Conservation (phyloP, 352 stramenopile genomes). For the Elongisporangium senticosum region DNA sequence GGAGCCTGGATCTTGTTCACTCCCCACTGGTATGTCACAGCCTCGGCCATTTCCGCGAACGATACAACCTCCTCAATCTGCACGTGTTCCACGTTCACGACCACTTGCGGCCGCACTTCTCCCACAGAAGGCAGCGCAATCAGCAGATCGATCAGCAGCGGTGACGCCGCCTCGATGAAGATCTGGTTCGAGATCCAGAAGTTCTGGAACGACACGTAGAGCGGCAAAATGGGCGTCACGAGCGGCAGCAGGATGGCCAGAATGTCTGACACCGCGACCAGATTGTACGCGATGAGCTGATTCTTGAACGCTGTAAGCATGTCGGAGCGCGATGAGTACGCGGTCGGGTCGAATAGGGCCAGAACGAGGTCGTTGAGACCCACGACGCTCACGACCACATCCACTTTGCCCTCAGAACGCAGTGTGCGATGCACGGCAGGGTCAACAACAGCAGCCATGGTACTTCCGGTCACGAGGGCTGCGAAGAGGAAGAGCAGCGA, state of each 20-base stretch:
- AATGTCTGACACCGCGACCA: constrained; percentile 4
- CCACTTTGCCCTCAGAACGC: constrained; percentile 13
- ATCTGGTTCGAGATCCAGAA: constrained; percentile 39
- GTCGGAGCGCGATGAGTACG: constrained; percentile 7
- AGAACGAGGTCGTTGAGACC: neutral
- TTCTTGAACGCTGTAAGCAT: constrained; percentile 15
- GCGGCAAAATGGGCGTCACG: constrained; percentile 7
- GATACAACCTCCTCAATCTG: neutral
- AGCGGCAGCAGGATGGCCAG: neutral
- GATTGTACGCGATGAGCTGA: constrained; percentile 11
- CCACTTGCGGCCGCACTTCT: constrained; percentile 14
- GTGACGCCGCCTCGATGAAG: constrained; percentile 20
- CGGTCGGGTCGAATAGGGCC: neutral
- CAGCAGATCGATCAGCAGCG: constrained; percentile 19
- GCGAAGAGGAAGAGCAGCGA: neutral
- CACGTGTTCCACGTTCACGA: constrained; percentile 1
- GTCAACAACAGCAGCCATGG: constrained; percentile 5
- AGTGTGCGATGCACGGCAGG: constrained; percentile 18
- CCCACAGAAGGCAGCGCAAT: constrained; percentile 13
- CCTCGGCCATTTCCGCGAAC: neutral
- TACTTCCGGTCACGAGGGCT: neutral
- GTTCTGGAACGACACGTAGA: constrained; percentile 11
- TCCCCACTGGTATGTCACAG: constrained; percentile 2
- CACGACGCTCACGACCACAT: constrained; percentile 17
- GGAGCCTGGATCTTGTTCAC: constrained; percentile 9